Evolutionary conservation across 2,329 filamentous ascomycete genomes (phyloP), one percentile per base, ranked within the genome.

Genomic region (Diplocarpon rosae): DNA sequence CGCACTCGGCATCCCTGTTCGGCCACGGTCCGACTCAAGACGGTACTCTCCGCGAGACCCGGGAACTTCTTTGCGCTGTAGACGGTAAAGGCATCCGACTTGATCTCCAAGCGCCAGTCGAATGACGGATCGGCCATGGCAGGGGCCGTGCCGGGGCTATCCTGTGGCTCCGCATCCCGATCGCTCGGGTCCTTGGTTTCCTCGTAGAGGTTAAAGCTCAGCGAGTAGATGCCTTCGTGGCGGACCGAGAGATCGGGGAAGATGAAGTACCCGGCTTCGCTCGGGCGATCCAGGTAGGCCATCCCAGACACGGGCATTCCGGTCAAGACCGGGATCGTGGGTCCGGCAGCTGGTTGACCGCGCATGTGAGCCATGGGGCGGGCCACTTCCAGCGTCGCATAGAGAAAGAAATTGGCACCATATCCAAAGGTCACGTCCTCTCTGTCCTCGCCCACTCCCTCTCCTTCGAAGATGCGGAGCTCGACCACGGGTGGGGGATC

Each of bases 51-150:
- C 36, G 85, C 83, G 47, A 96, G 70, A 14, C 90, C 92, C 13
- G 92, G 92, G 68, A 98, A 98, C 69, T 95, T 96, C 79, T 96
- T 98, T 41, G 92, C 92, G 57, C 89, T 95, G 69, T 76, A 96
- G 34, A 96, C 92, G 39, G 78, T 80, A 63, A 98, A 96, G 0
- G 85, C 79, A 11, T 74, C 68, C 0, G 92, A 94, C 69, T 90
- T 88, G 57, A 95, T 84, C 63, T 95, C 87, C 67, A 95, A 77
- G 43, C 89, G 77, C 68, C 87, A 90, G 59, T 88, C 83, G 52
- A 94, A 85, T 47, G 83, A 66, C 57, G 57, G 48, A 47, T 59
- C 55, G 2, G 37, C 29, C 20, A 36, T 30, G 2, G 43, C 46
- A 16, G 37, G 72, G 38, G 64, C 67, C 63, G 65, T 16, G 64